Evolutionary conservation across 306 rosid genomes (phyloP).

Genomic region (Cucurbita argyrosperma): DNA sequence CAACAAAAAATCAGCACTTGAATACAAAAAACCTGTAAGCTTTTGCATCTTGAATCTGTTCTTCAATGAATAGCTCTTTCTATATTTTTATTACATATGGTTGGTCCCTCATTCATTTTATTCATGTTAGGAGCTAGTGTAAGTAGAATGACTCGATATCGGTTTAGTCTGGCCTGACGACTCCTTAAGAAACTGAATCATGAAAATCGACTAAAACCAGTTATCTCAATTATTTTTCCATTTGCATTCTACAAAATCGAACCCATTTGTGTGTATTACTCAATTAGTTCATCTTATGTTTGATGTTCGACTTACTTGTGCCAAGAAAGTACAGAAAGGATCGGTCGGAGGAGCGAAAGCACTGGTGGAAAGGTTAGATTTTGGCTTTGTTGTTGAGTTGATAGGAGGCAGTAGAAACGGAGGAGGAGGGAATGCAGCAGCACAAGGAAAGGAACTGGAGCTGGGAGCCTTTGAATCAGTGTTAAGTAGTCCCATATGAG

Average conservation of each 20-base stretch:
- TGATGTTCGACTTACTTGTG: slow-evolving; percentile 22
- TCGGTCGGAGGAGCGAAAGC: slow-evolving; percentile 14
- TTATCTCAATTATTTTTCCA: neutral
- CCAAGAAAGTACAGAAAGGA: slow-evolving; percentile 14
- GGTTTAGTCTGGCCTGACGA: neutral
- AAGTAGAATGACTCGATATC: neutral
- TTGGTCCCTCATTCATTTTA: neutral
- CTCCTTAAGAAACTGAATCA: neutral
- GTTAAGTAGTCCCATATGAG: slow-evolving; percentile 12
- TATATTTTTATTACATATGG: neutral
- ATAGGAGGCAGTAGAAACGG: slow-evolving; percentile 19
- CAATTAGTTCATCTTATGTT: neutral
- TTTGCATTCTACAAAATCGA: no score
- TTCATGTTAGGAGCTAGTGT: neutral
- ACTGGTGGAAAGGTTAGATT: slow-evolving; percentile 11
- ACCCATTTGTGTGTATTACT: neutral
- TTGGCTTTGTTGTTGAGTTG: slow-evolving; percentile 16
- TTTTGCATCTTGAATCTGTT: neutral
- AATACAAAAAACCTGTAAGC: neutral
- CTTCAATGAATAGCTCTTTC: neutral
- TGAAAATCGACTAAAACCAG: neutral
- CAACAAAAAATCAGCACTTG: neutral
- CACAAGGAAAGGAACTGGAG: neutral
- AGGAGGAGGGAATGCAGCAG: slow-evolving; percentile 9
- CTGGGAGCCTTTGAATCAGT: slow-evolving; percentile 7